Base-by-base conservation (phyloP, 1,139 yeast genomes). In the Pichia sp. region DNA sequence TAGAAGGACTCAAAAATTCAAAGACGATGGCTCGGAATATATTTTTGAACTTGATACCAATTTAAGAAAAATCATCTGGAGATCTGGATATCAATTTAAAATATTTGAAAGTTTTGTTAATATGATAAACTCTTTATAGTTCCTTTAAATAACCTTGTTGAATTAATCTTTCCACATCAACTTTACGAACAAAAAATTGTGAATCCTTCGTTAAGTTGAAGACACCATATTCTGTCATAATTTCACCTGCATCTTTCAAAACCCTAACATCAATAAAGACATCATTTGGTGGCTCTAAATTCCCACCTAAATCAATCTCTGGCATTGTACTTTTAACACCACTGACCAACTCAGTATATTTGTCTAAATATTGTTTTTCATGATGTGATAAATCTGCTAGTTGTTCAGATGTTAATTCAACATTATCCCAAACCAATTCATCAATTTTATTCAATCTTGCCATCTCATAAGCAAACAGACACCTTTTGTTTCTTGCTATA, bases 151-250 rank as follows among this genome's bases (percentile, higher is more conserved):
- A 90, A 0, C 98, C 99, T 67, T 95, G 99, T 64, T 90, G 97
- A 44, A 95, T 88, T 58, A 93, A 74, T 52, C 98, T 73, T 63
- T 91, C 97, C 13, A 93, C 99, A 64, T 93, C 99, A 0, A 95
- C 83, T 62, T 89, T 93, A 50, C 99, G 75, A 28, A 91, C 97
- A 66, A 87, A 93, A 66, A 93, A 91, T 66, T 93, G 99, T 5
- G 96, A 87, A 67, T 93, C 95, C 63, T 91, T 93, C n/a, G 95
- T 89, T 61, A 93, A 72, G 61, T 91, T 91, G 71, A 93, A 90
- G 9, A 90, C 96, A 33, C 99, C 99, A 62, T 93, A 93, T 67
- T 93, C 99, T 0, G 99, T 93, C 65, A 91, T 97, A 42, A 93
- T 90, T 65, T 93, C 98, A 1, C 99, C 99, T 0, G 96, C 98